phyloP scores from a whole-genome alignment of 2,329 filamentous ascomycete genomes.

The Lachnellula cervina region DNA sequence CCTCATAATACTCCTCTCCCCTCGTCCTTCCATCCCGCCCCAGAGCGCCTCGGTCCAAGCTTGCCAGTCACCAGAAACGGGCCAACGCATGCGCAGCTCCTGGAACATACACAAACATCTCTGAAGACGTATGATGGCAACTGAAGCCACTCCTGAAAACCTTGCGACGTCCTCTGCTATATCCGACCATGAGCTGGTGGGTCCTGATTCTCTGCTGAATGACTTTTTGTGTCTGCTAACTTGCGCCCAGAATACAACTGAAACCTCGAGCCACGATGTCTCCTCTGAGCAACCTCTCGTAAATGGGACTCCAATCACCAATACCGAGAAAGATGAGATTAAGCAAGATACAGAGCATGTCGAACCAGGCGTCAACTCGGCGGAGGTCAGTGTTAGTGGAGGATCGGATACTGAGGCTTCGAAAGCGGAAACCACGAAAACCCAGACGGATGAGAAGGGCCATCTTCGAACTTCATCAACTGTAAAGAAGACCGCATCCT shows the following conservation, averaged over 20 bases:
- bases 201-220: slow-evolving; percentile 4
- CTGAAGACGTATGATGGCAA: slow-evolving; percentile 59
- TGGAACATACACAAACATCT: slow-evolving; percentile 27
- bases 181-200: slow-evolving; percentile 31
- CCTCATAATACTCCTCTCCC: slow-evolving; percentile 1
- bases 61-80: slow-evolving; percentile 21
- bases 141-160: slow-evolving; percentile 52
- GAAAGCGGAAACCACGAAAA: slow-evolving; percentile 48
- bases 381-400: slow-evolving; percentile 65
- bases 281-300: slow-evolving; percentile 35
- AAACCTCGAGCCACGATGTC: slow-evolving; percentile 48
- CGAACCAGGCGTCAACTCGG: slow-evolving; percentile 56
- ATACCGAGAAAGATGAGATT: slow-evolving; percentile 43
- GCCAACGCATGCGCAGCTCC: slow-evolving; percentile 32
- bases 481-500: slow-evolving; percentile 69
- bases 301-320: slow-evolving; percentile 41
- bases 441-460: slow-evolving; percentile 52
- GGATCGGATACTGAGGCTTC: slow-evolving; percentile 74
- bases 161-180: slow-evolving; percentile 31
- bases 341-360: slow-evolving; percentile 51
- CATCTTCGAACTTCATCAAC: slow-evolving; percentile 55
- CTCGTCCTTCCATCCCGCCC: background rate
- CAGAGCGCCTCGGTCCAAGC: slow-evolving; percentile 11
- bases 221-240: slow-evolving; percentile 13
- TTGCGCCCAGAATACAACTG: slow-evolving; percentile 33